phyloP scores from a whole-genome alignment of 164 flowering plant genomes.

The Santalum album region DNA sequence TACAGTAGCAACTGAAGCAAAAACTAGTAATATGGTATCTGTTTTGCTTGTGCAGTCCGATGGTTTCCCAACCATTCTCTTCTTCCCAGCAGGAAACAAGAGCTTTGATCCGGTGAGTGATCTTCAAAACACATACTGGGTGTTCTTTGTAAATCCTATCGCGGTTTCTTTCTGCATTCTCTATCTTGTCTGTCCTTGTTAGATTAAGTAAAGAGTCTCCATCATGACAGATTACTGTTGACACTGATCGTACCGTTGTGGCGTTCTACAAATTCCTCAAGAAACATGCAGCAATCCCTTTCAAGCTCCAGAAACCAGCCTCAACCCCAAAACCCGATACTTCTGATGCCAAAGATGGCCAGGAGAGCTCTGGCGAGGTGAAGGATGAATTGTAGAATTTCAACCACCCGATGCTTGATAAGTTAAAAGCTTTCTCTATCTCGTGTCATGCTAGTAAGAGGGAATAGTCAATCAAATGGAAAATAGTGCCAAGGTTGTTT shows the following conservation, averaged over 20 bases:
- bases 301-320: conserved; percentile 55
- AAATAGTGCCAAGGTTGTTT: not conserved
- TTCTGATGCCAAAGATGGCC: conserved; percentile 19
- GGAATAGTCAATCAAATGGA: not conserved
- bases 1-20: not conserved
- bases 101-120: conserved; percentile 79
- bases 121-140: not conserved
- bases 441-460: not conserved
- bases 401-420: not conserved
- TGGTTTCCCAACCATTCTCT: conserved; percentile 80
- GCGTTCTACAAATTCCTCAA: conserved; percentile 77
- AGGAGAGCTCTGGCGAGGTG: conserved; percentile 14
- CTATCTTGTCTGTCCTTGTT: not conserved
- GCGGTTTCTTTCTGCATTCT: not conserved
- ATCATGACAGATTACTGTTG: conserved; percentile 56
- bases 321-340: conserved; percentile 22
- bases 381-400: conserved; percentile 45
- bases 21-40: not conserved
- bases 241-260: conserved; percentile 68
- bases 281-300: conserved; percentile 73
- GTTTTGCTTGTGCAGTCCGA: conserved; percentile 51
- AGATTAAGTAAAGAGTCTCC: conserved; percentile 1
- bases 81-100: conserved; percentile 95
- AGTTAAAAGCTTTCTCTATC: not conserved
- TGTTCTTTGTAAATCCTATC: not conserved